Evolutionary conservation across 2,329 filamentous ascomycete species (phyloP).

Genomic region (Aspergillus puulaauensis): DNA sequence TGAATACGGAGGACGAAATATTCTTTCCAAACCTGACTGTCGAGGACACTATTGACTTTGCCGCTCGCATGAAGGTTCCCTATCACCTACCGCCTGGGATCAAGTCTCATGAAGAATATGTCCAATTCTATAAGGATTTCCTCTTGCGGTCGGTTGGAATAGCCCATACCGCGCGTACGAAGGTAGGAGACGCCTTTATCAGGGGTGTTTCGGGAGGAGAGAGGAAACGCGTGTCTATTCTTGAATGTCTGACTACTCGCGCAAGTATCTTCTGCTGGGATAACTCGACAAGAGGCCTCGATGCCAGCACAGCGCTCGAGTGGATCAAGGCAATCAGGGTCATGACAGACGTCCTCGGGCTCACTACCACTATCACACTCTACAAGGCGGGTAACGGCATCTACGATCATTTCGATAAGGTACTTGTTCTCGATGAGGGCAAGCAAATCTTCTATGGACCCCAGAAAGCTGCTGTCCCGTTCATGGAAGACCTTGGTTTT

Average conservation of each 20-base stretch:
- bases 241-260: not conserved
- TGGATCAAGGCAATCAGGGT: not conserved
- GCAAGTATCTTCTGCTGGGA: not conserved
- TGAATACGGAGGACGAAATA: constrained; percentile 54
- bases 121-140: constrained; percentile 37
- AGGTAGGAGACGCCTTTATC: constrained; percentile 31
- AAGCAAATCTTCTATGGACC: constrained; percentile 1
- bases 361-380: not conserved
- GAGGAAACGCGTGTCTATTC: constrained; percentile 1
- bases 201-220: not conserved
- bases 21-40: constrained; percentile 53
- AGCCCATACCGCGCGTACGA: constrained; percentile 61
- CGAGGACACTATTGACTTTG: constrained; percentile 48
- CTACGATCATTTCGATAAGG: not conserved
- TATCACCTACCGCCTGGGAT: constrained; percentile 65
- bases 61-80: constrained; percentile 63
- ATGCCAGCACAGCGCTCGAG: not conserved
- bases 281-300: constrained; percentile 3
- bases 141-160: constrained; percentile 57
- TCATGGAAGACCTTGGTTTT: not conserved
- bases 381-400: not conserved
- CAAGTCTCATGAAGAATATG: constrained; percentile 37
- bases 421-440: not conserved
- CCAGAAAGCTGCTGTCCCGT: not conserved
- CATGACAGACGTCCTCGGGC: not conserved